Base-by-base conservation (phyloP, 2,329 filamentous ascomycete species). In the Scortechinia acanthostroma region DNA sequence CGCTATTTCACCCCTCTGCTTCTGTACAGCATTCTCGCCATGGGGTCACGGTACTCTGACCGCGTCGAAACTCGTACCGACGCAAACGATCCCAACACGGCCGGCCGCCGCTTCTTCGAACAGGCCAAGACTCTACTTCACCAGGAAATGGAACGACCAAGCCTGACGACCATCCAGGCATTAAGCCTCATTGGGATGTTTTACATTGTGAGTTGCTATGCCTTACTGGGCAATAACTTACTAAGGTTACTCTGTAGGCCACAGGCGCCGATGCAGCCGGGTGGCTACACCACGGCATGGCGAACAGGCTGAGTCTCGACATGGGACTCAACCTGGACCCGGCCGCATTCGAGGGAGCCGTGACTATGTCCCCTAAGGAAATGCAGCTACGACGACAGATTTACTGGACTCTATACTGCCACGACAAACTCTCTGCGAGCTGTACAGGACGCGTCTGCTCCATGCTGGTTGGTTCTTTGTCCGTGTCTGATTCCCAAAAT, bases 211-310 rank as follows among this genome's bases (percentile, higher is more conserved):
- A 37, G 49, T 47, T 19, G 25, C n/a, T n/a, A n/a, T 30, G 13
- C 10, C 1, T 16, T 16, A 5, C 13, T n/a, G 14, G 4, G 2
- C 4, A 0, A 2, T 23, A 13, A 14, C 19, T 22, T 2, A 15
- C 14, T 21, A 14, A n/a, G 42, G 42, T 17, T 52, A 4, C 5
- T 2, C 2, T 10, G 3, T 15, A 64, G 61, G 56, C 60, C 4
- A 56, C 56, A 10, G 62, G 62, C 2, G 53, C 53, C 3, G 62
- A 64, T 48, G 60, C 61, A 2, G 55, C 58, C 1, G 58, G 60
- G 2, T 64, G 60, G 60, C 53, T 64, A 5, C 55, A 62, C 35
- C 57, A 62, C n/a, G 62, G 62, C 1, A 63, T 65, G 57, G 63
- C 63, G 1, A 58, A 50, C 42, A 54, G 60, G 2, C 45, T 66